Evolutionary conservation across 2,329 filamentous ascomycete species (phyloP), one percentile per base, ranked within the genome.

Genomic region (Diaporthe citriasiana): DNA sequence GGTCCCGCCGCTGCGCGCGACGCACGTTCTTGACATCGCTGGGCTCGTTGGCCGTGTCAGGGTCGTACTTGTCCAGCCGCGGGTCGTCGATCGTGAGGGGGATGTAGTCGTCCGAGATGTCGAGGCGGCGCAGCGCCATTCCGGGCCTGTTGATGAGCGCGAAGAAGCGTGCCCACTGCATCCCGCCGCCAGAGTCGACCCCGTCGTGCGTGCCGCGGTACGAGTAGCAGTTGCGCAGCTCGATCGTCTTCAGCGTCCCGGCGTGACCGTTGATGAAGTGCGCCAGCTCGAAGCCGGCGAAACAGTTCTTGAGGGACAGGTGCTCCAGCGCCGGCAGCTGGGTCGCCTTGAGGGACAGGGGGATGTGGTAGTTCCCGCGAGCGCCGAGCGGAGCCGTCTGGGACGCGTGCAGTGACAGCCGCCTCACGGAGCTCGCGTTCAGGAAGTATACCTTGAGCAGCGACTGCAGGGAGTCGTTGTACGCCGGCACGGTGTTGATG

Each of bases 241-340:
- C 74, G 22, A 74, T 47, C 5, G 69, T 65, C 47, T 30, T 25
- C n/a, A 75, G 63, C 19, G 74, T 74, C 8, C 25, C 13, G 5
- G 53, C 17, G 56, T 74, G 72, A 22, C 68, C 69, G 60, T 75
- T 74, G 72, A 75, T 72, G 72, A 75, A 75, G 69, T 75, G 74
- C 17, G 74, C 74, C 17, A 75, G 60, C 68, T 75, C 74, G 55
- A 75, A 75, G 30, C 74, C 72, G 30, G 73, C 70, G 55, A 75
- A 75, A 69, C 74, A 75, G 68, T 75, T 74, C 50, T 71, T 63
- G 42, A 75, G 59, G 0, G 72, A 72, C 9, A 75, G 69, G 60
- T 75, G 72, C 33, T 69, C 68, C 13, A 75, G 68, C 19, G 38
- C 60, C 1, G 74, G 74, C 7, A 75, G 74, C 47, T 75, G 74